Conservation (phyloP, 1,284 basidiomycete genomes). For the Quambalaria eucalypti region DNA sequence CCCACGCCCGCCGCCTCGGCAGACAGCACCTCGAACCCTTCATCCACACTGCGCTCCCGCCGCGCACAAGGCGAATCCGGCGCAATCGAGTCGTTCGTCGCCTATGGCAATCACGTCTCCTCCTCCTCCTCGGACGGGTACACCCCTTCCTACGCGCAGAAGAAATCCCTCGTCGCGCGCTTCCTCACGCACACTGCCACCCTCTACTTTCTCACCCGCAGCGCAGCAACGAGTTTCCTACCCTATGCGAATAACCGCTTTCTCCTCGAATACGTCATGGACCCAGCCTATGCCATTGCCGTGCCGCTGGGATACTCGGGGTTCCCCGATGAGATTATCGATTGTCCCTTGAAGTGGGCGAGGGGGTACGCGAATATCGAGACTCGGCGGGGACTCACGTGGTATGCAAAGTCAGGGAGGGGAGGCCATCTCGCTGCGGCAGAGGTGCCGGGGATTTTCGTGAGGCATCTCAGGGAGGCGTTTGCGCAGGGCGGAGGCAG, state of each 20-base stretch:
- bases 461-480: not conserved
- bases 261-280: conserved; percentile 19
- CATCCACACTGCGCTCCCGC: conserved; percentile 14
- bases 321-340: conserved; percentile 25
- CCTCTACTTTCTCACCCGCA: conserved; percentile 5
- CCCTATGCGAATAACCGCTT: conserved; percentile 24
- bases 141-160: not conserved
- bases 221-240: conserved; percentile 30
- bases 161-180: conserved; percentile 1
- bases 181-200: not conserved
- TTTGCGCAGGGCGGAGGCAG: not conserved
- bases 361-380: not conserved
- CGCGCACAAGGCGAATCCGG: not conserved
- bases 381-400: not conserved
- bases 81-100: not conserved
- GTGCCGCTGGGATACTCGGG: conserved; percentile 27
- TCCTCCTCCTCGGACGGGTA: not conserved
- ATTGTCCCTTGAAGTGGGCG: not conserved
- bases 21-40: too few relatives aligned
- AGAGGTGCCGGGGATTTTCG: not conserved
- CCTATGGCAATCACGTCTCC: not conserved
- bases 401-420: not conserved
- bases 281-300: conserved; percentile 13
- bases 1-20: too few relatives aligned
- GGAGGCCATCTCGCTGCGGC: not conserved